A percentile compares a stretch with the other conserved stretches of the same genome.
These are phyloP conservation scores for Trichoderma asperellum DNA, from an alignment of 2,329 filamentous ascomycete genomes.

Conservation along the genomic window DNA sequence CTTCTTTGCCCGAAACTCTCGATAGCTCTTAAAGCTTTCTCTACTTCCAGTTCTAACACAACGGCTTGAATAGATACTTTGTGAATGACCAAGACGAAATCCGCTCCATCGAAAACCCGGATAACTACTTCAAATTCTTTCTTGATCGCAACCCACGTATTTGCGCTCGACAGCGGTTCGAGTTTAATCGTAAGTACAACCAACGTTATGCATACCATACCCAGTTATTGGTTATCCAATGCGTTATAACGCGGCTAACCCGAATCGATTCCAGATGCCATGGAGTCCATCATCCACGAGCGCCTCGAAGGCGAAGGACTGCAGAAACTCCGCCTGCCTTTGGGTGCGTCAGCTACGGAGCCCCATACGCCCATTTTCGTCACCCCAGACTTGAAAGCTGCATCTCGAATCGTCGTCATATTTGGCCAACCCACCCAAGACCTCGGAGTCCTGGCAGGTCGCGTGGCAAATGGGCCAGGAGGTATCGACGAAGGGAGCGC, in stretches of 20 bases:
- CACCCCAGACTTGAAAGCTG: conserved; percentile 54
- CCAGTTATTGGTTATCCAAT: neutral
- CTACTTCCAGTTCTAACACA: neutral
- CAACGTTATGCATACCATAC: neutral
- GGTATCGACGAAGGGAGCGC: conserved; percentile 73
- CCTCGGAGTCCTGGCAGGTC: conserved; percentile 74
- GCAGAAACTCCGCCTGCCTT: conserved; percentile 63
- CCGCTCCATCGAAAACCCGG: conserved; percentile 67
- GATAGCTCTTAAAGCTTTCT: neutral
- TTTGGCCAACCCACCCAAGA: conserved; percentile 74
- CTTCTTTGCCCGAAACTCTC: neutral
- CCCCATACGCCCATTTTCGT: conserved; percentile 71
- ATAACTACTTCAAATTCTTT: conserved; percentile 74
- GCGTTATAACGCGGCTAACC: neutral
- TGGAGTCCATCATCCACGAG: conserved; percentile 61
- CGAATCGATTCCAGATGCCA: conserved; percentile 54
- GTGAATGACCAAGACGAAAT: conserved; percentile 77
- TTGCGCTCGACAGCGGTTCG: conserved; percentile 75
- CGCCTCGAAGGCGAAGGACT: conserved; percentile 68
- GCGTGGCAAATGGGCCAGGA: conserved; percentile 64
- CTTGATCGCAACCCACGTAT: conserved; percentile 73
- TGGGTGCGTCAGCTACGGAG: conserved; percentile 49
- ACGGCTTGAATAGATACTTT: conserved; percentile 65
- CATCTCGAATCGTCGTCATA: conserved; percentile 70
- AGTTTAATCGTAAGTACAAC: conserved; percentile 66